These are phyloP conservation scores for Venustampulla echinocandica DNA, from an alignment of 495 filamentous ascomycete species.

Conservation along the genomic window DNA sequence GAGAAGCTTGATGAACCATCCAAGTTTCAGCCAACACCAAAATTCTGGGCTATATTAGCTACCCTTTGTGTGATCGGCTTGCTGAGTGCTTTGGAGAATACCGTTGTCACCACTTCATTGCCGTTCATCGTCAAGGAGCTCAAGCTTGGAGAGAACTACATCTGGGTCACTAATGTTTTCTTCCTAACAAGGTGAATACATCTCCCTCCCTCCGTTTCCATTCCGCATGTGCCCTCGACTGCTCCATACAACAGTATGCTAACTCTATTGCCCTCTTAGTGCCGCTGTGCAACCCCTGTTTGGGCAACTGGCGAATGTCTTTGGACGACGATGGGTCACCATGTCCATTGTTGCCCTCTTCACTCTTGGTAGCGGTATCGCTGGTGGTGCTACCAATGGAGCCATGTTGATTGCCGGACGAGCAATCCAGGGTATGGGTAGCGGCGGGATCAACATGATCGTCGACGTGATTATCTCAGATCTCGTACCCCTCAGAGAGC, in stretches of 20 bases:
- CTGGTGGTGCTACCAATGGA: conserved; percentile 57
- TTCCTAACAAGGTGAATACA: not conserved
- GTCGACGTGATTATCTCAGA: conserved; percentile 71
- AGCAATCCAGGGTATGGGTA: conserved; percentile 70
- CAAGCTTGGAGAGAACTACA: conserved; percentile 24
- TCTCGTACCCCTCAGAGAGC: conserved; percentile 46
- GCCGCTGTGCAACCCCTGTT: conserved; percentile 25
- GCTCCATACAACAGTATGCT: not conserved
- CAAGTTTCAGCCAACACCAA: too few relatives aligned
- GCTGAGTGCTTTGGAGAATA: conserved; percentile 18
- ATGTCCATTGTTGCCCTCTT: conserved; percentile 47
- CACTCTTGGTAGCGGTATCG: conserved; percentile 56
- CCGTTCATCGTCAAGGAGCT: conserved; percentile 29
- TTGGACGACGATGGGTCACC: conserved; percentile 41
- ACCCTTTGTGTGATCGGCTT: conserved; percentile 16
- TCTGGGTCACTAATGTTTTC: conserved; percentile 31
- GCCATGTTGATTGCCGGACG: conserved; percentile 66
- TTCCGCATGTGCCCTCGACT: not conserved
- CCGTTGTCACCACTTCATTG: conserved; percentile 30
- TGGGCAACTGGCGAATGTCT: conserved; percentile 41
- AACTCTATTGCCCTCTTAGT: not conserved
- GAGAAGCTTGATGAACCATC: too few relatives aligned
- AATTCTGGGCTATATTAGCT: conserved; percentile 27
- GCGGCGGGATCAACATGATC: conserved; percentile 67
- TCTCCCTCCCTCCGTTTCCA: not conserved